Base-by-base conservation (phyloP, 371 early-diverging fungal genomes). In the Rhizopus microsporus region DNA sequence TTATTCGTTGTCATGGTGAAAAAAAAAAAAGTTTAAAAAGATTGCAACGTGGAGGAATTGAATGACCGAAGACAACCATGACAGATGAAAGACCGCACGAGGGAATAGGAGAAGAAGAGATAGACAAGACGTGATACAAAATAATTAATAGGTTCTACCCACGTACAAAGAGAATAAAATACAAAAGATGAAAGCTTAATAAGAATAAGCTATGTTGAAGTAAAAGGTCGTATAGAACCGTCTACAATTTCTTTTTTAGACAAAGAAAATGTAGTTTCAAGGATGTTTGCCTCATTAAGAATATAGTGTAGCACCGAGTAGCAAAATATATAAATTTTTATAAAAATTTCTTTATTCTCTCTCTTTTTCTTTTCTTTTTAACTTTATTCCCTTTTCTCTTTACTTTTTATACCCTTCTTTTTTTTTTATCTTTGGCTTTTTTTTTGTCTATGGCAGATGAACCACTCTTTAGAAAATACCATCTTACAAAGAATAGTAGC, bases 361-460 rank as follows among this genome's bases (percentile, higher is more conserved):
- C n/a, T 39, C 17, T 30, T 50, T 16, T 34, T 13, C 23, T 40
- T 37, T 33, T 45, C 30, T 44, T 23, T 42, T 49, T 3, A 23
- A 0, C 2, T 23, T 23, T 2, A 5, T 46, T 1, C 30, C 29
- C 46, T 46, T 46, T 46, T 42, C 23, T 13, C 3, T 54, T 12
- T 38, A 17, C 29, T 35, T 42, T 54, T 9, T 40, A 7, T 47
- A 16, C 43, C 13, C 30, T 7, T 43, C 53, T 46, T 42, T 33
- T 46, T 42, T 33, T n/a, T 50, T 42, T 47, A 39, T 32, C 53
- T 38, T 15, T 39, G 7, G 9, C 31, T 32, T 40, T 59, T 45
- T 16, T n/a, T 15, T 39, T 46, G 7, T 15, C 38, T 46, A 62
- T 62, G 62, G 15, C 48, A 51, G 47, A 62, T 56, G 62, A 57